Evolutionary conservation across 305 asterid species (phyloP).

Genomic region (Stenogyne calaminthoides): DNA sequence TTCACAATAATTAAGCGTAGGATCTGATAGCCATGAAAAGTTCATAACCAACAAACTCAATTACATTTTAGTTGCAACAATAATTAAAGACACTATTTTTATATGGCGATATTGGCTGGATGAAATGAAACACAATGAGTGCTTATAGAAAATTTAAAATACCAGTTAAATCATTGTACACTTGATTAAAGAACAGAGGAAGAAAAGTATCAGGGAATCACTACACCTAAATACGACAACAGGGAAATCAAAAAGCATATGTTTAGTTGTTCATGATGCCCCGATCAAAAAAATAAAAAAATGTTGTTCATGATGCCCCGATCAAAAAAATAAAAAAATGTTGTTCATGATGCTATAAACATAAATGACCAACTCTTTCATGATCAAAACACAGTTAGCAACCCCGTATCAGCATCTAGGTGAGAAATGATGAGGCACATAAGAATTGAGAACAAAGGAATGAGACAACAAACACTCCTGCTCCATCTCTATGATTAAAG

Average conservation of each 20-base stretch:
- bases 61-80: background rate
- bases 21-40: background rate
- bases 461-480: background rate
- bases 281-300: too few species aligned
- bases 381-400: background rate
- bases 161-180: too few species aligned
- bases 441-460: background rate
- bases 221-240: background rate
- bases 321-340: too few species aligned
- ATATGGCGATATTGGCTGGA: background rate
- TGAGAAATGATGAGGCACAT: background rate
- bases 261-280: background rate
- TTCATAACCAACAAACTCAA: background rate
- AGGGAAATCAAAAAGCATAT: background rate
- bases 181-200: background rate
- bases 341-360: background rate
- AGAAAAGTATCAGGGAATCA: background rate
- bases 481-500: background rate
- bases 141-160: background rate
- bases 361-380: background rate
- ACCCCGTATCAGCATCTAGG: background rate
- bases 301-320: background rate
- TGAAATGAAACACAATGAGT: conserved; percentile 4
- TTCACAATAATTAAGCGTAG: background rate
- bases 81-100: background rate